Conservation (phyloP, 2,329 filamentous ascomycete species). For the Apiospora sp. region DNA sequence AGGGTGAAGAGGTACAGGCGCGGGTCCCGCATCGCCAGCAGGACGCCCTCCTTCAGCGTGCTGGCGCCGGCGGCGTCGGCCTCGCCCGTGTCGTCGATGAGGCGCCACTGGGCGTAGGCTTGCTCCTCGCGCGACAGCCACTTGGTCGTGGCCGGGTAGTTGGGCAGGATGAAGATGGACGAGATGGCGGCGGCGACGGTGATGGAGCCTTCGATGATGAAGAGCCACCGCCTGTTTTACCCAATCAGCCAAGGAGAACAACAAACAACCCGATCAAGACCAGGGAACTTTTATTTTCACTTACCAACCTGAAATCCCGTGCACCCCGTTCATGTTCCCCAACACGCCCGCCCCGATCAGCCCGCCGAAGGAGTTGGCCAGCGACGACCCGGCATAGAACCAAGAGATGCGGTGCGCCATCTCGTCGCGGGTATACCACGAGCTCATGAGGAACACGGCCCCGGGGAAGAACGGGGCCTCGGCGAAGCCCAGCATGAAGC, state of each 20-base stretch:
- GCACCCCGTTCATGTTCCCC: conserved; percentile 47
- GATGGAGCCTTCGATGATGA: conserved; percentile 51
- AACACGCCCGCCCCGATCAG: conserved; percentile 57
- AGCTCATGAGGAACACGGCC: conserved; percentile 55
- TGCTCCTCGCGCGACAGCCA: conserved; percentile 62
- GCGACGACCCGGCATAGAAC: conserved; percentile 51
- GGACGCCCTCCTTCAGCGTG: conserved; percentile 53
- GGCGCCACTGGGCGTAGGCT: conserved; percentile 59
- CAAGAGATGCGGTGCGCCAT: conserved; percentile 54
- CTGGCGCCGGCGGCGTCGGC: conserved; percentile 49
- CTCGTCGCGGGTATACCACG: conserved; percentile 58
- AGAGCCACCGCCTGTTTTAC: conserved; percentile 37
- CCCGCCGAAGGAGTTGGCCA: conserved; percentile 53
- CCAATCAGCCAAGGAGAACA: conserved; percentile 25
- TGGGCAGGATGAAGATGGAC: conserved; percentile 52
- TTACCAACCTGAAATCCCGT: conserved; percentile 49
- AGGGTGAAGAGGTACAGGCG: conserved; percentile 62
- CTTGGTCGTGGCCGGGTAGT: conserved; percentile 60
- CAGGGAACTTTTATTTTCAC: conserved; percentile 21
- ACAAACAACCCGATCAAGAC: background rate
- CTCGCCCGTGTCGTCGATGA: conserved; percentile 57
- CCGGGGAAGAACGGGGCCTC: conserved; percentile 57
- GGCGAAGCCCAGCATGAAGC: conserved; percentile 54
- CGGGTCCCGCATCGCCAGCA: conserved; percentile 56
- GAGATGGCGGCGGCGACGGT: conserved; percentile 47